Evolutionary conservation across 75 land plant genomes (phyloP).

Genomic region (Selaginella moellendorffii): DNA sequence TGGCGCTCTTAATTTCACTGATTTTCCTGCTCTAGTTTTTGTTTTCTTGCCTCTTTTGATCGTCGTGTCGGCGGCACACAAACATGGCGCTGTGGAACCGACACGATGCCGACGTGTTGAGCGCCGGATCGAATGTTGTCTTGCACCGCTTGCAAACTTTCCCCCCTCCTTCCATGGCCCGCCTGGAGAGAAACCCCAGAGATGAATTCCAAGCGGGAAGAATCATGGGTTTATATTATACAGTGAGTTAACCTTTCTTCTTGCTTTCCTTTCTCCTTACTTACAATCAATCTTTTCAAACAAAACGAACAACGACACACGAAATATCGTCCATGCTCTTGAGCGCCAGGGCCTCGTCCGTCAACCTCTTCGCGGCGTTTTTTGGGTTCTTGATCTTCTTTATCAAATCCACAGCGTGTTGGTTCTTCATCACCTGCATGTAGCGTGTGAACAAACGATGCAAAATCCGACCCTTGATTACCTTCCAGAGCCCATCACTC

Average conservation of each 20-base stretch:
- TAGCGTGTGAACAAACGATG: neutral
- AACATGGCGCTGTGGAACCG: neutral
- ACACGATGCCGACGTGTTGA: neutral
- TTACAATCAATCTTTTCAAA: neutral
- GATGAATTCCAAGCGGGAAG: too few relatives aligned
- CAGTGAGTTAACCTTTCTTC: too few relatives aligned
- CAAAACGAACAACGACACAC: conserved; percentile 6
- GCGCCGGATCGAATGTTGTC: neutral
- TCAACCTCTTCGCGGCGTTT: conserved; percentile 1
- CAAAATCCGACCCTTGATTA: conserved; percentile 2
- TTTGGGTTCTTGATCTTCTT: conserved; percentile 1
- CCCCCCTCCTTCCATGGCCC: too few relatives aligned
- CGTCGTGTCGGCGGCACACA: conserved; percentile 46
- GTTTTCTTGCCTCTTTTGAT: conserved; percentile 70
- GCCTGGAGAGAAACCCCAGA: too few relatives aligned
- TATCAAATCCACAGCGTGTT: conserved; percentile 6
- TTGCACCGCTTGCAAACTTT: neutral
- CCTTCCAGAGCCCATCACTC: conserved; percentile 91
- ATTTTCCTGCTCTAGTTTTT: too few relatives aligned
- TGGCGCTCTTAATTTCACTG: too few relatives aligned
- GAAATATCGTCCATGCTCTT: conserved; percentile 9
- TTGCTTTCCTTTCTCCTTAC: neutral
- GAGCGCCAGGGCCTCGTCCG: conserved; percentile 4
- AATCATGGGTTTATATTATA: too few relatives aligned
- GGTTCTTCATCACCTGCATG: conserved; percentile 1